Base-by-base conservation (phyloP, 2,329 filamentous ascomycete species). In the Fonsecaea erecta region DNA sequence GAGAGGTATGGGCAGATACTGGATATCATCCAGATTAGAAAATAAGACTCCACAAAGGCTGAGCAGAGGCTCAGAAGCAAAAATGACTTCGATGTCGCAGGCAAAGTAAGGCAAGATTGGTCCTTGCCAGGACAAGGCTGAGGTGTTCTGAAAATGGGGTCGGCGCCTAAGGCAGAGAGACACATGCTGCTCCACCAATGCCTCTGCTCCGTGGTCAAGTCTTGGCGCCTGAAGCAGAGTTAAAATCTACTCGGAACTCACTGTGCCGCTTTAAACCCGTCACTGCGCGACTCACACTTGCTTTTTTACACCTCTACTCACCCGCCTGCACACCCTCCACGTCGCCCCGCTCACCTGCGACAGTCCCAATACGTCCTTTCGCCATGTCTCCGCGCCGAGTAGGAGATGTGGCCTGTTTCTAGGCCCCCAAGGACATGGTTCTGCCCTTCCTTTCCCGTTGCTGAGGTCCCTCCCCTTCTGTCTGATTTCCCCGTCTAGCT, bases 11-110 rank as follows among this genome's bases (percentile, higher is more conserved):
- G 67, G 55, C 58, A 58, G 34, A 59, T 61, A 12, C 62, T 61
- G 35, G 60, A 54, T 64, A 67, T 63, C 67, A 69, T 69, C 52
- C 67, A 67, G 64, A 66, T 51, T 46, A 30, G 18, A 14, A 58
- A 60, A 43, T 9, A 46, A 54, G 56, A 8, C 8, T n/a, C 21
- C 53, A 43, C 30, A 55, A 55, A 52, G 58, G 26, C 52, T 30
- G 4, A 52, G 28, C 26, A 37, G 26, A 43, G 32, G 18, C 48
- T 54, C 26, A 54, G 43, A 48, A 12, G 43, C 43, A 48, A 24
- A 18, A 48, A 48, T 2, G 4, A 48, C 43, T 48, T 48, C 11
- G 9, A 48, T 16, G 43, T 48, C 43, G 18, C 43, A 12, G 24
- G 43, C 8, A 48, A 48, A 12, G 43, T 18, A 48, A 24, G 21